A percentile compares a stretch with the other conserved stretches of the same genome.
Conservation (phyloP, 2,329 filamentous ascomycete genomes). For the Botrytis paeoniae region DNA sequence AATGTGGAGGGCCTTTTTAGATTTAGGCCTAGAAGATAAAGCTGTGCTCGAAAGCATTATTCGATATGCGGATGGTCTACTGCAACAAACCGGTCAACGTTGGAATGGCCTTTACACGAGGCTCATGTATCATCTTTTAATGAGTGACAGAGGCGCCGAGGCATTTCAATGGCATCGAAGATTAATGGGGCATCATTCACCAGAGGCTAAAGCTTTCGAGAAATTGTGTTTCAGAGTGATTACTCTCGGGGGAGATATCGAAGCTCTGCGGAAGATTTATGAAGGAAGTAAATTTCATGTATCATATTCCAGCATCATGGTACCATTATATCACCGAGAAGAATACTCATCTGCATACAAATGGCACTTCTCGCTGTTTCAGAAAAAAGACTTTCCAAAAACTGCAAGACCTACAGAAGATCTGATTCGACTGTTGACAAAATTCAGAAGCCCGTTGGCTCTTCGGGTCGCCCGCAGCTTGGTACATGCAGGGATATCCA, state of each 20-base stretch:
- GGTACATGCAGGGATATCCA: constrained; percentile 29
- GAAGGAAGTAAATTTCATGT: constrained; percentile 38
- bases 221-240: constrained; percentile 37
- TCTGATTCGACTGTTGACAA: constrained; percentile 41
- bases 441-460: constrained; percentile 35
- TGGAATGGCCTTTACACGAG: constrained; percentile 43
- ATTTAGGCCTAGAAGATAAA: constrained; percentile 37
- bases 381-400: constrained; percentile 43
- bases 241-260: constrained; percentile 33
- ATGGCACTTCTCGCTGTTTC: constrained; percentile 47
- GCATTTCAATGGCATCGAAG: constrained; percentile 35
- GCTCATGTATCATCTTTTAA: constrained; percentile 44
- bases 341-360: constrained; percentile 41
- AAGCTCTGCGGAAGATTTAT: constrained; percentile 44
- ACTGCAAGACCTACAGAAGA: constrained; percentile 40
- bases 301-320: constrained; percentile 45
- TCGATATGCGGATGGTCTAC: constrained; percentile 43
- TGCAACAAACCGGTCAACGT: constrained; percentile 38
- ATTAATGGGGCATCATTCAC: constrained; percentile 31
- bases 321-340: constrained; percentile 40
- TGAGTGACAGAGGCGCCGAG: constrained; percentile 23
- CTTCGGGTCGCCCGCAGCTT: constrained; percentile 30
- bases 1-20: constrained; percentile 47
- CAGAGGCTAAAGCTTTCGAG: constrained; percentile 40
- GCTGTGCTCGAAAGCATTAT: constrained; percentile 40